Evolutionary conservation across 1,284 basidiomycete genomes (phyloP).

Genomic region (Violaceomyces palustris): DNA sequence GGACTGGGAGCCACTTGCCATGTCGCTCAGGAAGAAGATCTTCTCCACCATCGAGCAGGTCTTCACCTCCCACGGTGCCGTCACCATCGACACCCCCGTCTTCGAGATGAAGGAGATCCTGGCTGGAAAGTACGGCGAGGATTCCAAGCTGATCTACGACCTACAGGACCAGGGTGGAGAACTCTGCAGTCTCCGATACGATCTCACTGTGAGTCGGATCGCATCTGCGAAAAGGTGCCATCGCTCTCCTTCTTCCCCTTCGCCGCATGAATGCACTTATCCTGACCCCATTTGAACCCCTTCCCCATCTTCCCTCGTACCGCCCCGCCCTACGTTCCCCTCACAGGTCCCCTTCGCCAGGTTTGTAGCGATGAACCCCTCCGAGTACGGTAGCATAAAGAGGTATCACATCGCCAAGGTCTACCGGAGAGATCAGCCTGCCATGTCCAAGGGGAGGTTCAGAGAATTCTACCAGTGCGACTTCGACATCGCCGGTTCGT

Average conservation of each 20-base stretch:
- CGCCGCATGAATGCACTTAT: no score
- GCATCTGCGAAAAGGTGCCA: no score
- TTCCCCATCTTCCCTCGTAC: no score
- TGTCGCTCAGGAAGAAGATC: conserved; percentile 84
- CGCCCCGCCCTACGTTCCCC: conserved; percentile 51
- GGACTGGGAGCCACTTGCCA: conserved; percentile 91
- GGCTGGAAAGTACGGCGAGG: conserved; percentile 78
- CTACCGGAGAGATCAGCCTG: conserved; percentile 91
- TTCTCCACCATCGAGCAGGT: conserved; percentile 81
- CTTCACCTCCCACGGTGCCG: conserved; percentile 83
- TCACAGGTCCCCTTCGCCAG: conserved; percentile 92
- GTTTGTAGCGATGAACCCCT: conserved; percentile 89
- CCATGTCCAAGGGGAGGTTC: conserved; percentile 97
- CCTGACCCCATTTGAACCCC: no score
- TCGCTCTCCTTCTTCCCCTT: no score
- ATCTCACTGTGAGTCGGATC: no score
- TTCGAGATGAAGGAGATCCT: conserved; percentile 96
- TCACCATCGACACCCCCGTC: conserved; percentile 93
- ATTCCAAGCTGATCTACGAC: conserved; percentile 96
- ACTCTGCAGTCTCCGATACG: conserved; percentile 87
- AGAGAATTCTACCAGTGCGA: conserved; percentile 98
- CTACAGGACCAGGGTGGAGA: conserved; percentile 98
- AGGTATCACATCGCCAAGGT: conserved; percentile 98
- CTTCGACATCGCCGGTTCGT: conserved; percentile 86
- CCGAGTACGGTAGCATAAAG: conserved; percentile 66